These are phyloP conservation scores for Nectriaceae sp. DNA, from an alignment of 2,329 filamentous ascomycete species.

Conservation along the genomic window DNA sequence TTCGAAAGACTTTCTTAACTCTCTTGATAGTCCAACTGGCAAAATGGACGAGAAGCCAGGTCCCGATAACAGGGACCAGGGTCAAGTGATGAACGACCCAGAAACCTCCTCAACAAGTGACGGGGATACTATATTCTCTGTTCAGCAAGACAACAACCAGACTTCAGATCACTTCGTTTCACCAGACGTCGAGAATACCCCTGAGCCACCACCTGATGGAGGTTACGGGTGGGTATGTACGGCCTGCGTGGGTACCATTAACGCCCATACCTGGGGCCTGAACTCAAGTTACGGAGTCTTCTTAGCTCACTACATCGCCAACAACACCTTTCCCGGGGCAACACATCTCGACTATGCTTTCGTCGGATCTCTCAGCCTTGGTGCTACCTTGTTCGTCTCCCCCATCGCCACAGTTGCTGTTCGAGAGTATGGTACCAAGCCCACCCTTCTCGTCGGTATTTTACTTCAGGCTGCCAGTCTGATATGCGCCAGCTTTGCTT, in stretches of 20 bases:
- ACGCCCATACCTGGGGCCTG: constrained; percentile 74
- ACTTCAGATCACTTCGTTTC: constrained; percentile 13
- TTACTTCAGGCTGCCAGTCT: constrained; percentile 65
- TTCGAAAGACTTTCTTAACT: constrained; percentile 1
- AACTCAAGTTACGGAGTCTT: constrained; percentile 58
- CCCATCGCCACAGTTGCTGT: constrained; percentile 66
- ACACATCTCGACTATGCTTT: constrained; percentile 72
- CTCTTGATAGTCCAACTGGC: constrained; percentile 1
- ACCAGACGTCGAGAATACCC: constrained; percentile 11
- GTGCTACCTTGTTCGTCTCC: constrained; percentile 63
- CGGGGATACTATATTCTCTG: constrained; percentile 21
- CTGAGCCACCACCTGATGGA: constrained; percentile 53
- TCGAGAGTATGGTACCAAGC: constrained; percentile 62
- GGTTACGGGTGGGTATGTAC: constrained; percentile 56
- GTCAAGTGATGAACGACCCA: neutral
- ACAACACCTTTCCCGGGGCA: constrained; percentile 62
- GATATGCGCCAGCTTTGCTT: constrained; percentile 70
- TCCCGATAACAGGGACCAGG: constrained; percentile 9
- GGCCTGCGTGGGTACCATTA: constrained; percentile 49
- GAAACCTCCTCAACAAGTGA: constrained; percentile 18
- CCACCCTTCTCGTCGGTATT: constrained; percentile 65
- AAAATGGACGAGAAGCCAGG: constrained; percentile 22
- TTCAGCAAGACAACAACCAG: constrained; percentile 7
- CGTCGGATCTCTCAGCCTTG: constrained; percentile 54
- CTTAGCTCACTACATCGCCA: constrained; percentile 57